Evolutionary conservation across 2,329 filamentous ascomycete genomes (phyloP), one percentile per base, ranked within the genome.

Genomic region (Chrysosphaeria jannelii): DNA sequence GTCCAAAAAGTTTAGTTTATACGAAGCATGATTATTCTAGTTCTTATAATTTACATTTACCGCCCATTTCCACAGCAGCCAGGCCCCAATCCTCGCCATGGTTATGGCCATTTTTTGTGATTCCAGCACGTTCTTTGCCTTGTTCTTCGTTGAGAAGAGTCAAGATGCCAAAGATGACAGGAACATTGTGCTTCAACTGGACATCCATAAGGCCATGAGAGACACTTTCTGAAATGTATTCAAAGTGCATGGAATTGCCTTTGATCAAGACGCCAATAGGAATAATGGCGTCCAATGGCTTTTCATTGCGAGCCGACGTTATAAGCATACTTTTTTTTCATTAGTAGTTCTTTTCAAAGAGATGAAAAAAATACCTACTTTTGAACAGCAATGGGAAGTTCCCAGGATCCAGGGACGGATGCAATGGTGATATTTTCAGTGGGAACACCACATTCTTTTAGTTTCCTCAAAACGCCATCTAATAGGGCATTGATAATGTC

Each of bases 231-330:
- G 79, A 60, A 36, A 97, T 97, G 50, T 97, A 93, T 48, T 97
- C 85, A 39, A 97, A 97, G 48, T 97, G 85, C 78, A 91, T 91
- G 5, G 85, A 93, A 47, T 89, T 74, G 42, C 85, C 85, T 53
- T 97, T 97, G 50, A 97, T 91, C 29, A 97, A 61, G 27, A 90
- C 79, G 26, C 85, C 85, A 34, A 97, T 72, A 25, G 85, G 78
- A 33, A 97, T 79, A 31, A 97, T 65, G 30, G 85, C 85, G 40
- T 93, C 81, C 37, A 93, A 93, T 11, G 76, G 62, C 26, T 52
- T 10, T 10, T 24, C 23, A 12, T 24, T 24, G 30, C 88, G 61
- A 42, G 89, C 71, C 14, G 67, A 54, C 2, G 70, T 60, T 20
- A 55, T 60, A n/a, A n/a, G n/a, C n/a, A n/a, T n/a, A n/a, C n/a